A percentile compares a stretch with the other conserved stretches of the same genome.
Evolutionary conservation across 768 basidiomycete genomes (phyloP).

Genomic region (Serendipita vermifera): DNA sequence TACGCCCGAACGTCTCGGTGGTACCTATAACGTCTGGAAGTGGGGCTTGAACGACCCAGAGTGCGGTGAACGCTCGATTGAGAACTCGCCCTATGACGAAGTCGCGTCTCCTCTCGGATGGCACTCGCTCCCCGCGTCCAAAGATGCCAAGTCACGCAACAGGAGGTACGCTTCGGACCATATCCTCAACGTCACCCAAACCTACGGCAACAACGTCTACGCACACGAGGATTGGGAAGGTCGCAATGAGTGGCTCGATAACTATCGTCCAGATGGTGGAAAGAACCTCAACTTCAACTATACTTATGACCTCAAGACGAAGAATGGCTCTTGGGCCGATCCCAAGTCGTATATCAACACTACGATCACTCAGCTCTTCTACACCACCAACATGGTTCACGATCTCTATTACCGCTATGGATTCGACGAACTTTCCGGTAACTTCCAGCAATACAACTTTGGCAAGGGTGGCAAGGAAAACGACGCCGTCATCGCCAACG

Average conservation of each 20-base stretch:
- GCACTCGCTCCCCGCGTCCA: slow-evolving; percentile 65
- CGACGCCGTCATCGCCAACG: slow-evolving; percentile 88
- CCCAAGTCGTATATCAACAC: slow-evolving; percentile 77
- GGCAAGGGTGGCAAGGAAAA: slow-evolving; percentile 74
- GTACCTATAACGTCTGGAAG: slow-evolving; percentile 54
- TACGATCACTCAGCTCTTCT: slow-evolving; percentile 81
- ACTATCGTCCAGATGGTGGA: slow-evolving; percentile 69
- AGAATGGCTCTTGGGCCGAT: slow-evolving; percentile 46
- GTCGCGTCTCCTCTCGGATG: slow-evolving; percentile 82
- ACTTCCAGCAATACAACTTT: slow-evolving; percentile 98
- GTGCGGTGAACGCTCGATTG: slow-evolving; percentile 45
- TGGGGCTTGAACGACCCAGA: slow-evolving; percentile 82
- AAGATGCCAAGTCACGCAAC: slow-evolving; percentile 43
- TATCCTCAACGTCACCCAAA: slow-evolving; percentile 54
- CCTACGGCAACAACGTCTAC: slow-evolving; percentile 84
- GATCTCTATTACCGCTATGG: slow-evolving; percentile 83
- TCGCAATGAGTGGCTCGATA: slow-evolving; percentile 46
- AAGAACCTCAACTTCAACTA: slow-evolving; percentile 48
- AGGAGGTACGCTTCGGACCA: slow-evolving; percentile 17
- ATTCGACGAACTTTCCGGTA: slow-evolving; percentile 81
- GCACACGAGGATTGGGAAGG: slow-evolving; percentile 93
- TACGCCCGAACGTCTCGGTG: slow-evolving; percentile 27
- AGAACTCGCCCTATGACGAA: slow-evolving; percentile 58
- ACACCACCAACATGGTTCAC: slow-evolving; percentile 68
- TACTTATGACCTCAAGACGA: slow-evolving; percentile 55